These are phyloP conservation scores for Saccharomycopsis fodiens DNA, from an alignment of 805 yeast genomes.

Conservation along the genomic window DNA sequence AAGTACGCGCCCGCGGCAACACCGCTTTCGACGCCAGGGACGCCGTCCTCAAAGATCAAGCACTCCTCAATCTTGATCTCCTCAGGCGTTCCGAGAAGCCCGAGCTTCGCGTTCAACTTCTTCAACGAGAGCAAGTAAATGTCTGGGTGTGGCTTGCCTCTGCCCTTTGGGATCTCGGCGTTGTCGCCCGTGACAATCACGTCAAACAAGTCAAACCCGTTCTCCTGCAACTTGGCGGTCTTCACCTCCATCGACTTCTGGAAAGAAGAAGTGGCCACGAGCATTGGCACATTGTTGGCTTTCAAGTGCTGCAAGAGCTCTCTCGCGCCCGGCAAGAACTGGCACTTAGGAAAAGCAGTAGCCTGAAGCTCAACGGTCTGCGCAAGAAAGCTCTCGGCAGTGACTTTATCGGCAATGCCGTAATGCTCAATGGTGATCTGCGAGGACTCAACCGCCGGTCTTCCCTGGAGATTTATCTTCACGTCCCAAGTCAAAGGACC, in stretches of 20 bases:
- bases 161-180: slow-evolving; percentile 68
- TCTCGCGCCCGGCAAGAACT: slow-evolving; percentile 77
- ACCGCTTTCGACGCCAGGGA: slow-evolving; percentile 86
- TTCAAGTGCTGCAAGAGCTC: slow-evolving; percentile 34
- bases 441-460: slow-evolving; percentile 77
- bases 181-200: slow-evolving; percentile 83
- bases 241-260: slow-evolving; percentile 55
- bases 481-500: slow-evolving; percentile 88
- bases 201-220: slow-evolving; percentile 60
- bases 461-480: slow-evolving; percentile 80
- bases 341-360: slow-evolving; percentile 51
- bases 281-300: slow-evolving; percentile 53
- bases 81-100: slow-evolving; percentile 23
- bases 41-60: slow-evolving; percentile 89
- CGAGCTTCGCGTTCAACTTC: slow-evolving; percentile 52
- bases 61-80: slow-evolving; percentile 69
- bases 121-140: slow-evolving; percentile 81
- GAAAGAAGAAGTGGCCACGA: slow-evolving; percentile 83
- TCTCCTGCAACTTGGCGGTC: slow-evolving; percentile 52
- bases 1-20: slow-evolving; percentile 75
- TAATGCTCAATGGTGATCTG: slow-evolving; percentile 59
- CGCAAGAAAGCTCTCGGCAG: slow-evolving; percentile 56
- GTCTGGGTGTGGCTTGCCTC: slow-evolving; percentile 92
- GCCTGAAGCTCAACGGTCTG: slow-evolving; percentile 44
- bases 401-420: slow-evolving; percentile 44